These are phyloP conservation scores for Zizania latifolia DNA, from an alignment of 176 grass and related monocot genomes.

Conservation along the genomic window DNA sequence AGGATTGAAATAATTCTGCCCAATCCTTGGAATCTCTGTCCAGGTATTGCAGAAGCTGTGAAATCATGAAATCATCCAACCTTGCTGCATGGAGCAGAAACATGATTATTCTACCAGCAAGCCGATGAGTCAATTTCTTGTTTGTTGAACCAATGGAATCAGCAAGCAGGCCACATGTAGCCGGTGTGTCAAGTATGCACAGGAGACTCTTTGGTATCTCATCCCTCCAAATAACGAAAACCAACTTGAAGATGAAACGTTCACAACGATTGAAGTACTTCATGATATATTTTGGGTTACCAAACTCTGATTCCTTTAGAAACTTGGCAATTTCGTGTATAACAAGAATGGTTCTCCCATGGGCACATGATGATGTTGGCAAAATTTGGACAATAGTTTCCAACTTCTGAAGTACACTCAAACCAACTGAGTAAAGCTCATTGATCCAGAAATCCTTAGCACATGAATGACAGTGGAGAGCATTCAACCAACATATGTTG, in stretches of 20 bases:
- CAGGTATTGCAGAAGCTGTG: conserved; percentile 22
- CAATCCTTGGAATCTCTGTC: conserved; percentile 24
- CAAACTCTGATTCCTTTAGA: conserved; percentile 31
- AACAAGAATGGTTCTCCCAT: conserved; percentile 10
- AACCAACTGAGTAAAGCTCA: conserved; percentile 57
- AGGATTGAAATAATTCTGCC: conserved; percentile 35
- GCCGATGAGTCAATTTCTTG: conserved; percentile 40
- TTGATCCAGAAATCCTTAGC: conserved; percentile 43
- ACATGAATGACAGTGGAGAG: conserved; percentile 25
- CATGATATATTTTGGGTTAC: not conserved
- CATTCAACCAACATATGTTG: conserved; percentile 17
- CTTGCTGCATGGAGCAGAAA: conserved; percentile 36
- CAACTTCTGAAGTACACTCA: conserved; percentile 46
- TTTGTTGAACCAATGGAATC: conserved; percentile 23
- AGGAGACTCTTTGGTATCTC: conserved; percentile 18
- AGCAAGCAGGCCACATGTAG: conserved; percentile 33
- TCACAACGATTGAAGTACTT: not conserved
- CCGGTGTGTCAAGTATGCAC: conserved; percentile 20
- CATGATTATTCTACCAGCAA: conserved; percentile 44
- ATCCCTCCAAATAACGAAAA: conserved; percentile 28
- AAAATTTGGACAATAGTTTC: conserved; percentile 27
- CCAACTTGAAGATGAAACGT: conserved; percentile 29
- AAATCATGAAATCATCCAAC: conserved; percentile 21
- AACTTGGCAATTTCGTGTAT: conserved; percentile 45
- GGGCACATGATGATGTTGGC: conserved; percentile 11